A percentile compares a stretch with the other conserved stretches of the same genome.
phyloP scores from a whole-genome alignment of 192 early-diverging fungal species.

The Pilaira anomala region DNA sequence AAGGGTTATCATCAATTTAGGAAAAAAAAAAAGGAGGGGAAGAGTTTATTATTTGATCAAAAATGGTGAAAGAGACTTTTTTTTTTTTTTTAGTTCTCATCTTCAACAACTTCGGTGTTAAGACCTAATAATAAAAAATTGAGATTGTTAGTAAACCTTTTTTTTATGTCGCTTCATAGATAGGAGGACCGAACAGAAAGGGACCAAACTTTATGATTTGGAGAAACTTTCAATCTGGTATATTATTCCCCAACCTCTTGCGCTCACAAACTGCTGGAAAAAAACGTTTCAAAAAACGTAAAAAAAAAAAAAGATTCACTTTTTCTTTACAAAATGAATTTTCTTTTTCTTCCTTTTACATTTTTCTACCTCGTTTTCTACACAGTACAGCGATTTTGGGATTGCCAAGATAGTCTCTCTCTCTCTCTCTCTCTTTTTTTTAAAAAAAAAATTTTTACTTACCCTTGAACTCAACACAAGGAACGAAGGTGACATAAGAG shows the following conservation, averaged over 20 bases:
- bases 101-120: slow-evolving; percentile 36
- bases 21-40: too few relatives aligned
- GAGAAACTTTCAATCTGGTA: background rate
- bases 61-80: background rate
- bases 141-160: too few relatives aligned
- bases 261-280: slow-evolving; percentile 13
- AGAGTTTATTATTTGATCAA: too few relatives aligned
- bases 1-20: too few relatives aligned
- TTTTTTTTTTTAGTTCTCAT: slow-evolving; percentile 19
- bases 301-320: background rate
- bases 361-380: background rate
- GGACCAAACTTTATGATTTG: background rate
- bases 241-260: slow-evolving; percentile 20
- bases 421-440: too few relatives aligned
- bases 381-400: background rate
- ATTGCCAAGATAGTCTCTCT: background rate
- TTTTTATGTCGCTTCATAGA: slow-evolving; percentile 19
- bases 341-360: too few relatives aligned
- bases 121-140: slow-evolving; percentile 11
- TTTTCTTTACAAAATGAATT: background rate
- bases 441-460: slow-evolving; percentile 10
- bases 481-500: slow-evolving; percentile 89
- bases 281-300: too few relatives aligned
- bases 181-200: slow-evolving; percentile 15
- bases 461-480: slow-evolving; percentile 89